Evolutionary conservation across 108 stramenopile species (phyloP), one percentile per base, ranked within the genome.

Genomic region (Nitzschia inconspicua): DNA sequence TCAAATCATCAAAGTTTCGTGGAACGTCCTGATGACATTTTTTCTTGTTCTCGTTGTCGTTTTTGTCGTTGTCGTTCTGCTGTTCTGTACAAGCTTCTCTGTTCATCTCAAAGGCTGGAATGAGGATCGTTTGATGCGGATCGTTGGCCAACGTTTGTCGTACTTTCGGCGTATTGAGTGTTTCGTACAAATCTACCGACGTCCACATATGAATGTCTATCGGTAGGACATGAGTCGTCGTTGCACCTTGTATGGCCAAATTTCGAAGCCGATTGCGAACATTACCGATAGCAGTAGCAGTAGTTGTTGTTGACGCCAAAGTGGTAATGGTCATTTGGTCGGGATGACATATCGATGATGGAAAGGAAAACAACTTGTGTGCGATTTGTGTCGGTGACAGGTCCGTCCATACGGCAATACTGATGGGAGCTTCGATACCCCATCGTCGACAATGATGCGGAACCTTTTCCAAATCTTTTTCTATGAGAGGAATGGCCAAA

Each of bases 221-320:
- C 41, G 84, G 83, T 0, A 93, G 53, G 34, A 86, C 81, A 69
- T 86, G 85, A 2, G 86, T 63, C 1, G 86, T 91, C 46, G 43
- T 52, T 16, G 90, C 86, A n/a, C 24, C 53, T 3, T 56, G 49
- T 9, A 93, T 47, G 24, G 91, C 94, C 66, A 86, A 60, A 49
- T 91, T 95, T 9, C 94, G 85, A 36, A 95, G 68, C 2, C 73
- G 35, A 66, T 95, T 93, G 64, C 90, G 82, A 11, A 92, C 92
- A 60, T 90, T 89, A 27, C 84, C 81, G 1, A 14, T 36, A 13
- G 27, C 29, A 18, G 16, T n/a, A 2, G 10, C 14, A 14, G 13
- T 4, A 4, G 14, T 10, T n/a, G 29, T 13, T 8, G 19, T 18
- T 0, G 55, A 20, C 2, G 60, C 47, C 47, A 48, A 32, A 0